Evolutionary conservation across 225 moss, liverwort and hornwort genomes (phyloP), one percentile per base, ranked within the genome.

Genomic region (Bryum argenteum): DNA sequence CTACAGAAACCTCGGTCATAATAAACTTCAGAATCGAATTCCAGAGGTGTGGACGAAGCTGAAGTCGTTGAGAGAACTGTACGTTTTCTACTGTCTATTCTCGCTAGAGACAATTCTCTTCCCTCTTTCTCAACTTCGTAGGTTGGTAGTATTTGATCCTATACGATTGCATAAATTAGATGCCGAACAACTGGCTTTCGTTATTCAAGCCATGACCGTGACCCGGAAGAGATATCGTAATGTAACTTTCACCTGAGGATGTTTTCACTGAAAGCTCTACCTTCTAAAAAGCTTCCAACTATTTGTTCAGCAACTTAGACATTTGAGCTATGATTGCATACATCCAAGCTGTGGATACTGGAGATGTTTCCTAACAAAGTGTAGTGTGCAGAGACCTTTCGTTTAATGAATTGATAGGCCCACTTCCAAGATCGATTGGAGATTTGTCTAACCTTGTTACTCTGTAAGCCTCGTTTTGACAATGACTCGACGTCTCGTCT

Each of bases 1-100:
- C 54, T 51, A 33, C 80, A 90, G 90, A 67, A 82, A 82, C 66
- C 74, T 94, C 7, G 87, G 91, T 42, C 87, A 79, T 54, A 94
- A 94, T 77, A 81, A 82, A 57, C 65, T 94, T 54, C 76, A 79
- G 14, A 91, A 89, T 69, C 77, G 68, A 40, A 78, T 94, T 54
- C 85, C 88, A 21, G 93, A 96, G 71, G 80, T 83, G 51, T 96
- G 93, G 63, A 37, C 79, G 18, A 69, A 75, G 66, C 81, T 95
- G 22, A 59, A 70, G 47, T 78, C 81, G 43, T 75, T 94, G 40
- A 74, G 21, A 44, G 70, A 71, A 7, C 44, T 90, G 85, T 91
- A 76, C 84, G 89, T 50, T 23, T 41, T 47, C 24, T 74, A 45
- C 19, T 58, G 8, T 45, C 58, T 17, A 57, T 43, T 53, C 53